A percentile compares a stretch with the other conserved stretches of the same genome.
Conservation (phyloP, 179 eudicot species). For the Gypsophila paniculata region DNA sequence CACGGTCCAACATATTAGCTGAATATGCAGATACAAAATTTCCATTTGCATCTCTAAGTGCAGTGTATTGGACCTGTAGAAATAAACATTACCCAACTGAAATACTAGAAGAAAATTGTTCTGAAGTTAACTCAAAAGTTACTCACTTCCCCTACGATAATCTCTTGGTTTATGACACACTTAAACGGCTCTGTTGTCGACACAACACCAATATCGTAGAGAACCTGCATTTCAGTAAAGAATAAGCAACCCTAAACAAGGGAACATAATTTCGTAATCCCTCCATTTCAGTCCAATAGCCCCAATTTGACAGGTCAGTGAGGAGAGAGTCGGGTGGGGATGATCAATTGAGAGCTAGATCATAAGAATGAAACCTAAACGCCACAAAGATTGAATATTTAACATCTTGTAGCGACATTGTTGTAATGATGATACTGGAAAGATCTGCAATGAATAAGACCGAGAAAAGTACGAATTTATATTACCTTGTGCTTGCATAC, state of each 20-base stretch:
- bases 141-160: conserved; percentile 94
- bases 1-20: conserved; percentile 30
- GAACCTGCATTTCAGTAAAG: conserved; percentile 54
- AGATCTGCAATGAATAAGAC: too few species aligned
- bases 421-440: too few species aligned
- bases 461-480: background rate
- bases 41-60: conserved; percentile 61
- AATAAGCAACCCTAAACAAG: conserved; percentile 7
- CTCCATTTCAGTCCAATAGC: too few species aligned
- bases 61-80: conserved; percentile 80
- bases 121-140: conserved; percentile 10
- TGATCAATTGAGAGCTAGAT: too few species aligned
- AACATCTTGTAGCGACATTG: too few species aligned
- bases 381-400: too few species aligned
- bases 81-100: conserved; percentile 23
- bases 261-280: background rate
- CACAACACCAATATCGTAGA: conserved; percentile 89
- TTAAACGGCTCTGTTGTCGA: conserved; percentile 95
- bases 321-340: too few species aligned
- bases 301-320: too few species aligned
- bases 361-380: too few species aligned
- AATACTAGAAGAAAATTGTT: conserved; percentile 9
- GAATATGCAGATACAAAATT: conserved; percentile 72
- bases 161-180: conserved; percentile 97
- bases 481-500: conserved; percentile 95